Percentiles rank a stretch among this genome's conserved stretches.
Conservation (phyloP, 108 stramenopile species). For the Cyclotella cryptica region DNA sequence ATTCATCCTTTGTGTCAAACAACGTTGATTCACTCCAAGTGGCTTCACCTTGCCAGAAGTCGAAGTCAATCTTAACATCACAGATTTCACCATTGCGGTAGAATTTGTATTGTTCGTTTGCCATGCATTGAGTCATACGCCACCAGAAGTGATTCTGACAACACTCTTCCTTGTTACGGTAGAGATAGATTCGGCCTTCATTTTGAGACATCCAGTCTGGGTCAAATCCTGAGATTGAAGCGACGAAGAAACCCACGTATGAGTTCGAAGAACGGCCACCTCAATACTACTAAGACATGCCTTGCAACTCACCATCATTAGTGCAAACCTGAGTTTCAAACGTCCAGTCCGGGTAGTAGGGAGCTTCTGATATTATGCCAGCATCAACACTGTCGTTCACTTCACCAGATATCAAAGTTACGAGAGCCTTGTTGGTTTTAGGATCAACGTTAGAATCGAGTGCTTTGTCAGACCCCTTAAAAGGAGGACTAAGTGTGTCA, state of each 20-base stretch:
- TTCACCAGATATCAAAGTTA: constrained; percentile 41
- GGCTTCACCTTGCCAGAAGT: constrained; percentile 46
- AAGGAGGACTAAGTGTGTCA: constrained; percentile 13
- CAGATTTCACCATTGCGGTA: constrained; percentile 46
- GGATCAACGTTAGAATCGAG: constrained; percentile 40
- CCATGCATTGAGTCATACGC: constrained; percentile 56
- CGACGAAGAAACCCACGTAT: not conserved
- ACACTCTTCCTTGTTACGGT: constrained; percentile 45
- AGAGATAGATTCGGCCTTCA: constrained; percentile 31
- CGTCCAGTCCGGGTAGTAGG: constrained; percentile 53
- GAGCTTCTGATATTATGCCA: constrained; percentile 35
- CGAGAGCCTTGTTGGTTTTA: constrained; percentile 23
- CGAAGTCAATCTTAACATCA: constrained; percentile 46
- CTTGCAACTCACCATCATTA: constrained; percentile 30
- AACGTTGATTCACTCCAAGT: constrained; percentile 43
- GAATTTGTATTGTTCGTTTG: constrained; percentile 55
- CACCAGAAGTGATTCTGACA: constrained; percentile 51
- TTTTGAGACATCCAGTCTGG: constrained; percentile 42
- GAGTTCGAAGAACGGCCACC: not conserved
- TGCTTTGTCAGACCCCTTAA: constrained; percentile 16
- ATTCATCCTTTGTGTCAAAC: constrained; percentile 44
- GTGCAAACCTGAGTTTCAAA: constrained; percentile 45
- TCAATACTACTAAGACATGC: not conserved
- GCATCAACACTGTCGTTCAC: constrained; percentile 29
- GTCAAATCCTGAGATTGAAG: constrained; percentile 38